Percentiles rank a stretch among this genome's conserved stretches.
Evolutionary conservation across 2,329 filamentous ascomycete genomes (phyloP).

Genomic region (Ceratocystis papillata): DNA sequence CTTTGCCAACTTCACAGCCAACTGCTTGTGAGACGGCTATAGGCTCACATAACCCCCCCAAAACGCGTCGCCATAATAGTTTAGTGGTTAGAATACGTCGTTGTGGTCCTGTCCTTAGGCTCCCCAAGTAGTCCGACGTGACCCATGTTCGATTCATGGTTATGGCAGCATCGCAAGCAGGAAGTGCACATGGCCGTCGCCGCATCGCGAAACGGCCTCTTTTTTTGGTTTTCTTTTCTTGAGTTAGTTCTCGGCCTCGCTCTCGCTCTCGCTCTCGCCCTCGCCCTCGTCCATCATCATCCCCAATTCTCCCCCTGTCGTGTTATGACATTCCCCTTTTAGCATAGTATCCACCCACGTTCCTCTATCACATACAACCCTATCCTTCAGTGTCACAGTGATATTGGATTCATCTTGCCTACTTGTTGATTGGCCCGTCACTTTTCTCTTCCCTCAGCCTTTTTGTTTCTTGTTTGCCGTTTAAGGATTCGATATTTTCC

Average conservation of each 20-base stretch:
- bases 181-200: too few relatives aligned
- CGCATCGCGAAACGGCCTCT: background rate
- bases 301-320: background rate
- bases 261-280: background rate
- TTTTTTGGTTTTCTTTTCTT: background rate
- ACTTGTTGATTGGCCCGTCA: background rate
- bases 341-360: background rate
- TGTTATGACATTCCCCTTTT: background rate
- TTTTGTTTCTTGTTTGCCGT: constrained; percentile 11
- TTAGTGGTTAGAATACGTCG: constrained; percentile 22
- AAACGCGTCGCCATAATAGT: constrained; percentile 15
- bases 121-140: constrained; percentile 17
- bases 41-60: background rate
- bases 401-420: too few relatives aligned
- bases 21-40: background rate
- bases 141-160: constrained; percentile 24
- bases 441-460: background rate
- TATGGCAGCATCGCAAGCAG: background rate
- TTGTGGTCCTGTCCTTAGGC: constrained; percentile 15
- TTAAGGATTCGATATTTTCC: constrained; percentile 29
- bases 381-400: too few relatives aligned
- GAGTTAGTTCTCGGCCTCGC: background rate
- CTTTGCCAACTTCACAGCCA: background rate
- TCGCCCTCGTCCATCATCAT: background rate
- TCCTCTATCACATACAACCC: too few relatives aligned